phyloP scores from a whole-genome alignment of 2,329 filamentous ascomycete species.

The Talaromyces sp. region DNA sequence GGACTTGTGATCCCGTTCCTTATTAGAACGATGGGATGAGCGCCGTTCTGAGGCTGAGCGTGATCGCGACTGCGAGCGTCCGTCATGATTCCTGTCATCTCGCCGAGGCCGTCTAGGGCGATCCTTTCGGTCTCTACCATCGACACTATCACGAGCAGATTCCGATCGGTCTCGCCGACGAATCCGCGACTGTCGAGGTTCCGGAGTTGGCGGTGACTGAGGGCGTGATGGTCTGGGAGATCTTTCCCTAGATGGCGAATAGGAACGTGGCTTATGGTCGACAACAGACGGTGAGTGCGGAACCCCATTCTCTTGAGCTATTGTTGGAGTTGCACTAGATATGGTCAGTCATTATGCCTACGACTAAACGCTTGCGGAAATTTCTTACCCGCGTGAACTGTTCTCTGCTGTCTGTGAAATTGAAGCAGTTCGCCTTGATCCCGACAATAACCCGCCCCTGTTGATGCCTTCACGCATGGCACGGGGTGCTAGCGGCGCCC shows the following conservation, averaged over 20 bases:
- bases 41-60: slow-evolving; percentile 62
- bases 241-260: slow-evolving; percentile 33
- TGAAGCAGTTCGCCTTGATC: slow-evolving; percentile 30
- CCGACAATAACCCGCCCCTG: slow-evolving; percentile 54
- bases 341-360: slow-evolving; percentile 5
- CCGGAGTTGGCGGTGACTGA: slow-evolving; percentile 26
- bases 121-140: slow-evolving; percentile 25
- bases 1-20: slow-evolving; percentile 51
- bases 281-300: slow-evolving; percentile 31
- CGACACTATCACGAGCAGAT: slow-evolving; percentile 24
- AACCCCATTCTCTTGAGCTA: slow-evolving; percentile 29
- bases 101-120: slow-evolving; percentile 21
- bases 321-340: slow-evolving; percentile 13
- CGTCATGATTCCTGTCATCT: slow-evolving; percentile 40
- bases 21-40: slow-evolving; percentile 60
- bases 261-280: slow-evolving; percentile 25
- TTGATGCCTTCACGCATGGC: slow-evolving; percentile 85
- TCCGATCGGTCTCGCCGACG: slow-evolving; percentile 51
- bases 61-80: slow-evolving; percentile 47
- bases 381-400: slow-evolving; percentile 31
- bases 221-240: slow-evolving; percentile 30
- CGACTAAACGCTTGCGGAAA: slow-evolving; percentile 13
- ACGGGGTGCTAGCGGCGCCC: slow-evolving; percentile 86
- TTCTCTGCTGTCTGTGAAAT: slow-evolving; percentile 23
- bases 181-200: slow-evolving; percentile 26